Conservation (phyloP, 495 filamentous ascomycete species). For the Polyplosphaeria fusca region DNA sequence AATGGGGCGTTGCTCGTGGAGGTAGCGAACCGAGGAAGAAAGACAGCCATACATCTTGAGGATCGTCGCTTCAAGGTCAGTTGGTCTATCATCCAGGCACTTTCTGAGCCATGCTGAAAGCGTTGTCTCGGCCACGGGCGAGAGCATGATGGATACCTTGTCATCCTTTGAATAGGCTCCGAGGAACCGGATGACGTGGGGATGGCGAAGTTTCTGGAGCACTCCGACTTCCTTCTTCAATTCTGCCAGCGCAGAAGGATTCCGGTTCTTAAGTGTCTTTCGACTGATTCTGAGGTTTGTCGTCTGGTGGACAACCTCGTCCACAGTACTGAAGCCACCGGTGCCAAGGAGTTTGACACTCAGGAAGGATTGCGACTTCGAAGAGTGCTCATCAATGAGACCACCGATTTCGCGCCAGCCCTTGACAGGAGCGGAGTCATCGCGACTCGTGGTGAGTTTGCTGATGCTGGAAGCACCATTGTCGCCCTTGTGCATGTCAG, state of each 20-base stretch:
- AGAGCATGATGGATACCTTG: constrained; percentile 32
- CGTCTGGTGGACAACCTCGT: constrained; percentile 28
- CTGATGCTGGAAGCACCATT: neutral
- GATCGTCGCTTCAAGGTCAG: constrained; percentile 8
- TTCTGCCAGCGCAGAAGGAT: constrained; percentile 16
- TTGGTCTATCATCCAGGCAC: neutral
- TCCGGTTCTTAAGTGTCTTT: constrained; percentile 31
- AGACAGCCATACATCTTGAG: constrained; percentile 32
- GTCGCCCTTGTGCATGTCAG: neutral
- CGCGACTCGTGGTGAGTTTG: neutral
- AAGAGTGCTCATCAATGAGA: neutral
- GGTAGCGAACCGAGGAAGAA: constrained; percentile 24
- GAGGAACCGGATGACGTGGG: constrained; percentile 32
- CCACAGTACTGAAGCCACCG: constrained; percentile 32
- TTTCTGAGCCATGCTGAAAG: constrained; percentile 27
- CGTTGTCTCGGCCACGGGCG: constrained; percentile 29
- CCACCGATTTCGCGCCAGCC: neutral
- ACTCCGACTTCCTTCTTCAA: constrained; percentile 29
- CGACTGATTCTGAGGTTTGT: constrained; percentile 28
- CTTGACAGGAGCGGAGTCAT: neutral
- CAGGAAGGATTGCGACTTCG: constrained; percentile 9
- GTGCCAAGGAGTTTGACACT: constrained; percentile 30
- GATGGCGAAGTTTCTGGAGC: constrained; percentile 34
- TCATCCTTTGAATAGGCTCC: constrained; percentile 29
- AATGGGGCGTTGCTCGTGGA: constrained; percentile 31